Percentiles rank a stretch among this genome's conserved stretches.
Conservation (phyloP, 139 green algal species). For the Ettlia oleoabundans region DNA sequence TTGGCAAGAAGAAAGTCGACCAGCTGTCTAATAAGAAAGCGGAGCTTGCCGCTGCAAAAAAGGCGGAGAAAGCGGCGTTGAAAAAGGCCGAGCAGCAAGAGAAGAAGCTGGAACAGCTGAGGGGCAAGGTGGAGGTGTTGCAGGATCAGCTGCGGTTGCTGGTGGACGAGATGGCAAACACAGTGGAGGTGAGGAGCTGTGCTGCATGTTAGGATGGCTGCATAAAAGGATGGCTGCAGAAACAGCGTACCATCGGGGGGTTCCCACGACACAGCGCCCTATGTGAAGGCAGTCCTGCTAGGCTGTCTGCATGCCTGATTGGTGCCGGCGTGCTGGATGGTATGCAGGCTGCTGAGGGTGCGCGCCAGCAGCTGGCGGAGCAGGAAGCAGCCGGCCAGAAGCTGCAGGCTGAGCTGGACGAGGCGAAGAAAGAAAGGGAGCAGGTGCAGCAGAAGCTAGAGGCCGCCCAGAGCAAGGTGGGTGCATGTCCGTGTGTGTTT, state of each 20-base stretch:
- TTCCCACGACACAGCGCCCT: not conserved
- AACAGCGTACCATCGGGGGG: too few relatives aligned
- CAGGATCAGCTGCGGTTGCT: not conserved
- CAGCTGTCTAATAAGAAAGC: not conserved
- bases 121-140: not conserved
- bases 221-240: too few relatives aligned
- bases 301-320: not conserved
- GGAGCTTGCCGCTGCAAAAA: not conserved
- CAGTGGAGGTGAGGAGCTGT: not conserved
- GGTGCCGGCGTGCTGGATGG: not conserved
- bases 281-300: not conserved
- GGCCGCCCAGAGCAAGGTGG: not conserved
- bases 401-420: not conserved
- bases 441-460: not conserved
- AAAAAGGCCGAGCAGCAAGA: not conserved
- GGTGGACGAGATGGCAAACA: not conserved
- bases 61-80: not conserved
- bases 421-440: not conserved
- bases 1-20: not conserved
- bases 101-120: not conserved
- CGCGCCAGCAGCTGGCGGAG: not conserved
- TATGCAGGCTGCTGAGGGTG: not conserved
- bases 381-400: not conserved
- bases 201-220: not conserved
- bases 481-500: not conserved